A percentile compares a stretch with the other conserved stretches of the same genome.
Evolutionary conservation across 352 stramenopile genomes (phyloP).

Genomic region (Phytophthora sp.): DNA sequence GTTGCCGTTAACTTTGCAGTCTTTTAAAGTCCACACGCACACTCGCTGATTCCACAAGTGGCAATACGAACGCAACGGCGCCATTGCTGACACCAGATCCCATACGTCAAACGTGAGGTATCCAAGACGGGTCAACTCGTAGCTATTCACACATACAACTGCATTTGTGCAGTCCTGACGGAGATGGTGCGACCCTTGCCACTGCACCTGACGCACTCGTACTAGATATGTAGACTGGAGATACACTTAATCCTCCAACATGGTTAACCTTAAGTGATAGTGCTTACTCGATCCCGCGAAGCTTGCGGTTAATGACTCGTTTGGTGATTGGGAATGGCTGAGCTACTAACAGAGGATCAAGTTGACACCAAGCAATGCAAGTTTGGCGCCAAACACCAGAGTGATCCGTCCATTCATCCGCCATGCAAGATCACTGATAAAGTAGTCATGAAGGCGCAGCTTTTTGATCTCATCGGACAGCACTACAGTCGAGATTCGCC

Average conservation of each 20-base stretch:
- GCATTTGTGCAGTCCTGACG: too few species aligned
- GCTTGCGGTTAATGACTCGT: too few species aligned
- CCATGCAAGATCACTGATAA: slow-evolving; percentile 25
- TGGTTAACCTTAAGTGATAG: slow-evolving; percentile 28
- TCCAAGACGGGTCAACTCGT: slow-evolving; percentile 31
- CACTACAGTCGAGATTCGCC: slow-evolving; percentile 23
- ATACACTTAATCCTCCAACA: slow-evolving; percentile 32
- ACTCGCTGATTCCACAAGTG: slow-evolving; percentile 34
- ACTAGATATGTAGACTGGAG: too few species aligned
- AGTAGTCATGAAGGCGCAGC: slow-evolving; percentile 26
- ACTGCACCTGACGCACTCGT: too few species aligned
- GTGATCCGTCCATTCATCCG: slow-evolving; percentile 40
- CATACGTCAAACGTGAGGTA: slow-evolving; percentile 32
- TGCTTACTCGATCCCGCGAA: slow-evolving; percentile 29
- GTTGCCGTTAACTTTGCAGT: background rate
- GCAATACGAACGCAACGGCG: slow-evolving; percentile 9
- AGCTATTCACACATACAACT: slow-evolving; percentile 11
- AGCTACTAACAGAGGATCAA: slow-evolving; percentile 27
- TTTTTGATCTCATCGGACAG: slow-evolving; percentile 35
- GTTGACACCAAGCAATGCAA: slow-evolving; percentile 35
- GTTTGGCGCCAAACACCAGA: slow-evolving; percentile 30
- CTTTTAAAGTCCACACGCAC: slow-evolving; percentile 9
- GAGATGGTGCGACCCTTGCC: too few species aligned
- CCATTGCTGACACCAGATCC: slow-evolving; percentile 21
- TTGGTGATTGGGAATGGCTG: slow-evolving; percentile 12